Conservation (phyloP, 108 stramenopile genomes). For the Nannochloropsis granulata region DNA sequence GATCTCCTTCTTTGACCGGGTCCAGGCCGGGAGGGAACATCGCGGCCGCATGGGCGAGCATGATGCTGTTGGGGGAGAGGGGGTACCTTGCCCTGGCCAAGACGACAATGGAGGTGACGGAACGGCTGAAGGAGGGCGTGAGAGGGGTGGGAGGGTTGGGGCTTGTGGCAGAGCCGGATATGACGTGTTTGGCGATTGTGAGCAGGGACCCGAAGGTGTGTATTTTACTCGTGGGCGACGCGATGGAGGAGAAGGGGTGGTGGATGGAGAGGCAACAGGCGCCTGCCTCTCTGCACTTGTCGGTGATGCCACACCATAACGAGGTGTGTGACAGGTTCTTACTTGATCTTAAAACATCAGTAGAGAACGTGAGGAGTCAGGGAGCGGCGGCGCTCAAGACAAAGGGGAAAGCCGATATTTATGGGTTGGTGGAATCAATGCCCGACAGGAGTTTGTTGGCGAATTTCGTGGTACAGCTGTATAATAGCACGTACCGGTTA, state of each 20-base stretch:
- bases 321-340: conserved; percentile 41
- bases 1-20: conserved; percentile 64
- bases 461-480: not conserved
- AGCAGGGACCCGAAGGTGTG: conserved; percentile 36
- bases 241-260: conserved; percentile 56
- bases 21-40: conserved; percentile 52
- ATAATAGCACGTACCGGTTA: not conserved
- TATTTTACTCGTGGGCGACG: conserved; percentile 26
- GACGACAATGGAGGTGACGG: not conserved
- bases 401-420: conserved; percentile 54
- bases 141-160: not conserved
- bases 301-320: conserved; percentile 47
- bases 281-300: conserved; percentile 60
- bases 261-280: conserved; percentile 54
- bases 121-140: not conserved
- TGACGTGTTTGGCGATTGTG: conserved; percentile 46
- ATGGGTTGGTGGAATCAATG: conserved; percentile 43
- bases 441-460: conserved; percentile 13
- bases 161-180: conserved; percentile 37
- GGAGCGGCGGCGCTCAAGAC: not conserved
- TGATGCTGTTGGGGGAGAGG: conserved; percentile 31
- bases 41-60: conserved; percentile 64
- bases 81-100: not conserved
- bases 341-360: conserved; percentile 40
- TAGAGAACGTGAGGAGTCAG: conserved; percentile 1